Evolutionary conservation across 352 stramenopile species (phyloP).

Genomic region (Phytopythium litorale): DNA sequence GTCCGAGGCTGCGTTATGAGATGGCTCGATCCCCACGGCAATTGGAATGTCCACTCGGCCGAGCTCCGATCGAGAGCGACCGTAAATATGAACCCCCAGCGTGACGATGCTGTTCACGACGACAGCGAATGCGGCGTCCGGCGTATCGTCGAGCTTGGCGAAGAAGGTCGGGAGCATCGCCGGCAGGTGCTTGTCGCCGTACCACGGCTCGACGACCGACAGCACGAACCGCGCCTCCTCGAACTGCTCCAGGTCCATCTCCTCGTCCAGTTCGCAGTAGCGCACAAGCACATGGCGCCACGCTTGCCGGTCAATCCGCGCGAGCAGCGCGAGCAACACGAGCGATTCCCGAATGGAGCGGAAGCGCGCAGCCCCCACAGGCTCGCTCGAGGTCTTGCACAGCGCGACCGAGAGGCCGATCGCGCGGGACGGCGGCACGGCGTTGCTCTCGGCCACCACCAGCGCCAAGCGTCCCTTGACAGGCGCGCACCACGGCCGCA

Average conservation of each 20-base stretch:
- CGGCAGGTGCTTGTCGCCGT: neutral
- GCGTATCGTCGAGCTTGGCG: neutral
- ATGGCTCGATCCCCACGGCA: neutral
- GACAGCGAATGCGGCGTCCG: neutral
- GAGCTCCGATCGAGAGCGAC: neutral
- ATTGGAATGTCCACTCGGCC: neutral
- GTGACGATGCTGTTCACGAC: neutral
- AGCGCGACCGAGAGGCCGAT: neutral
- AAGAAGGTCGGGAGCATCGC: neutral
- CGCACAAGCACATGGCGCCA: neutral
- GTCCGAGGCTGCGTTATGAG: no score
- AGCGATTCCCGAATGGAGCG: neutral
- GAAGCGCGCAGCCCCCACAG: no score
- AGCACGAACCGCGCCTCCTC: no score
- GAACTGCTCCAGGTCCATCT: neutral
- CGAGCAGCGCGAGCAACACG: neutral
- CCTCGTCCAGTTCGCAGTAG: neutral
- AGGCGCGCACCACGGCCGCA: neutral
- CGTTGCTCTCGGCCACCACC: neutral
- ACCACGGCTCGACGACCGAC: no score
- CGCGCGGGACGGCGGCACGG: neutral
- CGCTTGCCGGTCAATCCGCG: neutral
- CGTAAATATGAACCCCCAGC: neutral
- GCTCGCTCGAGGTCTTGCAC: neutral
- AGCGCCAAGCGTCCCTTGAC: neutral